Evolutionary conservation across 2,329 filamentous ascomycete genomes (phyloP).

Genomic region (Trichoderma sp.): DNA sequence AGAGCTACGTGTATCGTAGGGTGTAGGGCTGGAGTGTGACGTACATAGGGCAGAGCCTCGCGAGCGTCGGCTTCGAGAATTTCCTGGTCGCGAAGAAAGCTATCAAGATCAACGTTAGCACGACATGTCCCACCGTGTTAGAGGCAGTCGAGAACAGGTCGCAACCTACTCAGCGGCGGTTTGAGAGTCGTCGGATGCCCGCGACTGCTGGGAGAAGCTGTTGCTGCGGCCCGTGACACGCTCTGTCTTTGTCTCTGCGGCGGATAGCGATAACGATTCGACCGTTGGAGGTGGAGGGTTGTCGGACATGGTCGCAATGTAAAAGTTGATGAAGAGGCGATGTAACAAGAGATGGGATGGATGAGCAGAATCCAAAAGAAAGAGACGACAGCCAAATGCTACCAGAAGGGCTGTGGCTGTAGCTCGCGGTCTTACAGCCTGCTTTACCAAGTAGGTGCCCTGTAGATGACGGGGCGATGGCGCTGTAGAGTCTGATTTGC

Average conservation of each 20-base stretch:
- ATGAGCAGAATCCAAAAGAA: background rate
- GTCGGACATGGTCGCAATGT: constrained; percentile 40
- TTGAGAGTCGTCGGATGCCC: constrained; percentile 65
- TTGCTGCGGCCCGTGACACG: constrained; percentile 50
- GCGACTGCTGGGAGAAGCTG: constrained; percentile 63
- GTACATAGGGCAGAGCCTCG: constrained; percentile 89
- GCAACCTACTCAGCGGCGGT: constrained; percentile 69
- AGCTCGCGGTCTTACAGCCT: background rate
- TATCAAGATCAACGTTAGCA: constrained; percentile 41
- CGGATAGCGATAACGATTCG: constrained; percentile 30
- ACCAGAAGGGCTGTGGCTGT: background rate
- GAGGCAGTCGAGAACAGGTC: background rate
- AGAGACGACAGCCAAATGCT: background rate
- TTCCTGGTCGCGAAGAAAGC: constrained; percentile 87
- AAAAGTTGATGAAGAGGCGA: background rate
- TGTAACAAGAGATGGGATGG: background rate
- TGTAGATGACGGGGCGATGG: background rate
- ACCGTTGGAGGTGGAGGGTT: constrained; percentile 37
- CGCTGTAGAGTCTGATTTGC: background rate
- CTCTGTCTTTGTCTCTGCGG: constrained; percentile 31
- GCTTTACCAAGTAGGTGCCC: background rate
- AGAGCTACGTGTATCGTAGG: constrained; percentile 30
- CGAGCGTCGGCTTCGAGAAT: constrained; percentile 92
- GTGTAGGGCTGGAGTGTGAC: background rate
- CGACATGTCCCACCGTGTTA: background rate